A percentile compares a stretch with the other conserved stretches of the same genome.
phyloP scores from a whole-genome alignment of 768 basidiomycete species.

The Amanita fuliginea region DNA sequence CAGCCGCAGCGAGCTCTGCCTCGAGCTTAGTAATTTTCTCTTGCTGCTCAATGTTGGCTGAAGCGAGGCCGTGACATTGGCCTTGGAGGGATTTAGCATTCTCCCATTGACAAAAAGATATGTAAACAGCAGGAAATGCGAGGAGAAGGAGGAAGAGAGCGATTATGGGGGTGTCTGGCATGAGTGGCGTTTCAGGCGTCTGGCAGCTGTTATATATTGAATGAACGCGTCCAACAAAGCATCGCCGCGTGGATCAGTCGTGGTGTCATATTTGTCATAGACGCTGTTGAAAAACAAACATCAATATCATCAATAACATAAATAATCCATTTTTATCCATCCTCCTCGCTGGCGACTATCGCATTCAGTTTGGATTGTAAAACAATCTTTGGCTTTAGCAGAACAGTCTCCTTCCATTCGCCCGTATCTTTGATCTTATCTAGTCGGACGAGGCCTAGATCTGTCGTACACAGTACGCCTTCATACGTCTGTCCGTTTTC shows the following conservation, averaged over 20 bases:
- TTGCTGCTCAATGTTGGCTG: background rate
- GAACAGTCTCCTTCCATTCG: slow-evolving; percentile 30
- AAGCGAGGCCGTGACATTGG: background rate
- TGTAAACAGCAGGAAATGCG: background rate
- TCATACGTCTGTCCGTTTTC: slow-evolving; percentile 14
- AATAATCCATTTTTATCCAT: too few relatives aligned
- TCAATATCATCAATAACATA: too few relatives aligned
- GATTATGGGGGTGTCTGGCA: background rate
- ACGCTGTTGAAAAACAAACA: background rate
- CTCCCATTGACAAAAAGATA: background rate
- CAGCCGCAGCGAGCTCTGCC: background rate
- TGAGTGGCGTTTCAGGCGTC: background rate
- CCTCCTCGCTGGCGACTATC: slow-evolving; percentile 14
- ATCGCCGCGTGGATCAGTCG: too few relatives aligned
- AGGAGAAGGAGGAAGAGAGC: background rate
- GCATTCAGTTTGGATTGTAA: slow-evolving; percentile 30
- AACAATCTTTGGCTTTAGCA: slow-evolving; percentile 47
- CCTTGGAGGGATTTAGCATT: background rate
- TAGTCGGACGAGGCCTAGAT: slow-evolving; percentile 37
- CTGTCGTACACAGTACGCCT: slow-evolving; percentile 42
- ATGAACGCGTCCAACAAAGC: too few relatives aligned
- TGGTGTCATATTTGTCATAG: background rate
- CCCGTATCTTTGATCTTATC: slow-evolving; percentile 26
- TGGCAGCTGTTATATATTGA: too few relatives aligned
- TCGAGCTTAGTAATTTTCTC: background rate